phyloP scores from a whole-genome alignment of 148 eudicot genomes.

The Silene latifolia region DNA sequence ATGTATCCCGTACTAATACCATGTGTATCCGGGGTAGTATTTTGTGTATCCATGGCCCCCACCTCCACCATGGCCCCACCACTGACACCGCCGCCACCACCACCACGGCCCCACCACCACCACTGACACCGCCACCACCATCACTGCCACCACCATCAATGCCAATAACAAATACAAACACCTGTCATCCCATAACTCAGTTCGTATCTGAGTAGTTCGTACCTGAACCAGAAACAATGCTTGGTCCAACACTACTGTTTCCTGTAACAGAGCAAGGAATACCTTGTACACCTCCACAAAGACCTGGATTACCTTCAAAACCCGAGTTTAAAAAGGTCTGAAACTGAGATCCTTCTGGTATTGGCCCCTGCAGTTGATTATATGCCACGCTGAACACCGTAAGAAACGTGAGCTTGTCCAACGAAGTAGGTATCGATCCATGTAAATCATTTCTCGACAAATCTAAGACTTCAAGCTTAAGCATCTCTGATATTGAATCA shows the following conservation, averaged over 20 bases:
- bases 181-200: no score
- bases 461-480: conserved; percentile 61
- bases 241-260: conserved; percentile 10
- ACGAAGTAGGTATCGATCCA: conserved; percentile 67
- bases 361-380: conserved; percentile 60
- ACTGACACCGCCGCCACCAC: no score
- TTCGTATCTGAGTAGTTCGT: no score
- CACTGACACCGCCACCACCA: no score
- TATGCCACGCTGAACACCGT: conserved; percentile 75
- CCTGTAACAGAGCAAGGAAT: conserved; percentile 35
- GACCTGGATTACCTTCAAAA: conserved; percentile 75
- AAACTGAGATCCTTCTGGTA: conserved; percentile 70
- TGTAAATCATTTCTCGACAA: conserved; percentile 57
- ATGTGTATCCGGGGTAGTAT: no score
- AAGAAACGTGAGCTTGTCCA: conserved; percentile 66
- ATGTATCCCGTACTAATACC: no score
- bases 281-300: conserved; percentile 54
- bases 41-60: no score
- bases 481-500: conserved; percentile 49
- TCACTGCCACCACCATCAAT: no score
- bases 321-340: conserved; percentile 63
- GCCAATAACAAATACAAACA: no score
- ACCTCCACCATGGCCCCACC: no score
- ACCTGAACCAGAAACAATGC: conserved; percentile 11
- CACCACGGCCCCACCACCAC: no score